Base-by-base conservation (phyloP, 1,284 basidiomycete genomes). In the Apiotrichum siamense region DNA sequence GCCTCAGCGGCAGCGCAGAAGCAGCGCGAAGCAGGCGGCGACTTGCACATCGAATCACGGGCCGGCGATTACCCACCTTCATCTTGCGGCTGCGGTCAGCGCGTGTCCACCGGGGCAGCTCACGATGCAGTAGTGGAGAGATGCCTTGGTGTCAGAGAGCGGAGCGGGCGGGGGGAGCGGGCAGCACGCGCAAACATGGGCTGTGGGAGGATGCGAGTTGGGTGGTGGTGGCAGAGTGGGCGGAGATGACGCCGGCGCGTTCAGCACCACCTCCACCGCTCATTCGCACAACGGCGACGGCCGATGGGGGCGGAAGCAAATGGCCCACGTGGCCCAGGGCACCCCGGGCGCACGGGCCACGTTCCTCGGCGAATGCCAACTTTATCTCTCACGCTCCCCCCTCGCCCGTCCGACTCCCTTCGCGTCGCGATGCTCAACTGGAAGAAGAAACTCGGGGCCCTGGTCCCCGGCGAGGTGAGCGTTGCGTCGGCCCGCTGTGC, bases 381-480 rank as follows among this genome's bases (percentile, higher is more conserved):
- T 42, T 21, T 35, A 29, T 44, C 29, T 15, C 5, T 24, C 20
- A 10, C 23, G 9, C 23, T 5, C 2, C 15, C 25, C 27, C 24
- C n/a, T 25, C 15, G 20, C 13, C n/a, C n/a, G n/a, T 42, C 9
- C 42, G 33, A 33, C 27, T 10, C 33, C 7, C 32, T 26, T 18
- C 45, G 25, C 32, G 11, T 20, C 39, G 17, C 7, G 3, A 59
- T 59, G 57, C 29, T 47, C 32, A 46, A 41, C 39, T 36, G 57
- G 37, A 61, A 61, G 57, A 61, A 61, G 49, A 59, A 58, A 41
- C 51, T 63, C 25, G 35, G 38, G 20, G 41, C 47, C 6, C 47
- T 63, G 20, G 50, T 63, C 4, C 59, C 61, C 18, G 37, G 51
- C 40, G 61, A 60, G 21, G 61, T 60, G 43, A 43, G 58, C n/a